Conservation (phyloP, 2,329 filamentous ascomycete genomes). For the Didymella lethalis region DNA sequence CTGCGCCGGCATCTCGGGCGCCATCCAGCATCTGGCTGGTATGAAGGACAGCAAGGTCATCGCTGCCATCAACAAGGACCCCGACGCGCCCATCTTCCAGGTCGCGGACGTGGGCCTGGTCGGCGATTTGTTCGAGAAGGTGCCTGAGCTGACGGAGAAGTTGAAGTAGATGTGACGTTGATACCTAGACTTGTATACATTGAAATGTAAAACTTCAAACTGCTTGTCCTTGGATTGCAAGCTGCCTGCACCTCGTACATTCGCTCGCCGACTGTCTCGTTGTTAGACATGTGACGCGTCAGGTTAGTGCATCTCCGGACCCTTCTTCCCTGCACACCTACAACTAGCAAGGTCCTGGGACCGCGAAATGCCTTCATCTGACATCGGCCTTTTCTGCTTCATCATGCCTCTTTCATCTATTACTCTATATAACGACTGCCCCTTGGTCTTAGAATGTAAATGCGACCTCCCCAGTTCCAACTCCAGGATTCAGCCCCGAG, state of each 20-base stretch:
- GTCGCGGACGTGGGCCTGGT: constrained; percentile 95
- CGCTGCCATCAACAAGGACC: constrained; percentile 97
- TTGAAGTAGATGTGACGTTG: constrained; percentile 62
- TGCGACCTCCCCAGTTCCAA: background rate
- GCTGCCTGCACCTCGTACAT: too few species aligned
- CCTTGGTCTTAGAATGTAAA: too few species aligned
- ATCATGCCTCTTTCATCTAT: too few species aligned
- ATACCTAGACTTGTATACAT: constrained; percentile 24
- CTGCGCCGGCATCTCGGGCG: constrained; percentile 93
- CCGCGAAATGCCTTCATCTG: too few species aligned
- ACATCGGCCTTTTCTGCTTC: background rate
- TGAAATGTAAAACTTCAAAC: constrained; percentile 11
- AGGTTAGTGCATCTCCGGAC: constrained; percentile 1
- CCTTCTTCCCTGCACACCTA: background rate
- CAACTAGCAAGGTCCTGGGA: background rate
- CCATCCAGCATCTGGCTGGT: constrained; percentile 96
- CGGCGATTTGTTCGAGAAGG: constrained; percentile 93
- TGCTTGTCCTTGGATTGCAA: background rate
- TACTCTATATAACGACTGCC: too few species aligned
- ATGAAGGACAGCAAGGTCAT: constrained; percentile 99
- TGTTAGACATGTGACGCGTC: constrained; percentile 1
- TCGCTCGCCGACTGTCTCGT: background rate
- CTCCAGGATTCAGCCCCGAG: constrained; percentile 10
- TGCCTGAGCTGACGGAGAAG: constrained; percentile 96
- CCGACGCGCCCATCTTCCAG: constrained; percentile 97